Percentiles rank a stretch among this genome's conserved stretches.
These are phyloP conservation scores for Naganishia albida DNA, from an alignment of 1,284 basidiomycete species.

Conservation along the genomic window DNA sequence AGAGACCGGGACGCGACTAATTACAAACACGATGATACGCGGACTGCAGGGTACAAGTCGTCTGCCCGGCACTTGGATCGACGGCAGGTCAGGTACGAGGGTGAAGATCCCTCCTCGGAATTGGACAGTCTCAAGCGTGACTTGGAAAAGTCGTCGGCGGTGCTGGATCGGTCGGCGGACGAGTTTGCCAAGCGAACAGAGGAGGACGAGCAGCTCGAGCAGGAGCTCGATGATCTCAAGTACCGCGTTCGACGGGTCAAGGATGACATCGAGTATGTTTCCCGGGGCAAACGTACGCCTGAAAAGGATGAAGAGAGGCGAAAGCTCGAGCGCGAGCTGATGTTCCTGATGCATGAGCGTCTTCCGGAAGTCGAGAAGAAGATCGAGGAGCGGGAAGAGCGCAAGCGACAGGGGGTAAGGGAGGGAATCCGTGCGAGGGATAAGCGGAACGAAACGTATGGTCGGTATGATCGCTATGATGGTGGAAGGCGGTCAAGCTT, in stretches of 20 bases:
- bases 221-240: conserved; percentile 84
- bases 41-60: conserved; percentile 72
- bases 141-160: conserved; percentile 75
- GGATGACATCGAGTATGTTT: conserved; percentile 90
- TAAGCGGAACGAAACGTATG: conserved; percentile 76
- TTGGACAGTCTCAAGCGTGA: conserved; percentile 84
- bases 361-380: conserved; percentile 87
- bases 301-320: conserved; percentile 84
- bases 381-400: conserved; percentile 76
- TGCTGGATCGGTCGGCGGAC: conserved; percentile 73
- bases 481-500: conserved; percentile 38
- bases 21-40: conserved; percentile 80
- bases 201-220: conserved; percentile 84
- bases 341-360: conserved; percentile 85
- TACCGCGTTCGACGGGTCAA: conserved; percentile 84
- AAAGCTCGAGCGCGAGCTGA: conserved; percentile 82
- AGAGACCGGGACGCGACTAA: conserved; percentile 80
- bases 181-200: conserved; percentile 64
- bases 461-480: conserved; percentile 58
- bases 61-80: conserved; percentile 85
- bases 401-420: conserved; percentile 72
- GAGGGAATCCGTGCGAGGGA: conserved; percentile 81
- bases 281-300: conserved; percentile 70
- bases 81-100: conserved; percentile 72
- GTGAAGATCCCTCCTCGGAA: conserved; percentile 70